Percentiles rank a stretch among this genome's conserved stretches.
These are phyloP conservation scores for Mycena pura DNA, from an alignment of 768 basidiomycete genomes.

Conservation along the genomic window DNA sequence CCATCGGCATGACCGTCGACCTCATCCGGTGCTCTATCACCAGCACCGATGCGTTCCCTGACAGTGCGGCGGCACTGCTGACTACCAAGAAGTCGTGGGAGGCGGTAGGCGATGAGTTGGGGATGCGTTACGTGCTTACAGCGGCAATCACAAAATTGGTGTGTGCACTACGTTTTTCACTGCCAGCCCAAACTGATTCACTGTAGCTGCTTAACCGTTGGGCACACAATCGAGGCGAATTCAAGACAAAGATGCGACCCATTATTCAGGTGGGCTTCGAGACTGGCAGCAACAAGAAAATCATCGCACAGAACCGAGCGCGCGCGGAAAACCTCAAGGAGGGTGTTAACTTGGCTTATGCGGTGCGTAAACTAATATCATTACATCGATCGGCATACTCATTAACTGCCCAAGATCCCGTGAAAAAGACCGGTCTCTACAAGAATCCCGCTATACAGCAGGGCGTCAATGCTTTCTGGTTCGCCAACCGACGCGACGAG, in stretches of 20 bases:
- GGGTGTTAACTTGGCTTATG: constrained; percentile 17
- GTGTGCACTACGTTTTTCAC: not conserved
- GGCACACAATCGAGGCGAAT: constrained; percentile 24
- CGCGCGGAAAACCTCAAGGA: constrained; percentile 21
- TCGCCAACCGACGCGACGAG: not conserved
- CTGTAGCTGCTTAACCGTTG: constrained; percentile 9
- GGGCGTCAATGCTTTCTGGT: constrained; percentile 8
- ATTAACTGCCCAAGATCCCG: not conserved
- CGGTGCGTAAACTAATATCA: constrained; percentile 1
- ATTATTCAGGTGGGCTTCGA: constrained; percentile 23
- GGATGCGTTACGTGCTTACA: not conserved
- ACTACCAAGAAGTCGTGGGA: not conserved
- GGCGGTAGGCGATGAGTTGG: not conserved
- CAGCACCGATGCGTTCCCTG: not conserved
- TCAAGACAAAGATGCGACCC: constrained; percentile 24
- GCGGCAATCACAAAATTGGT: constrained; percentile 9
- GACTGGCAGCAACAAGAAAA: constrained; percentile 16
- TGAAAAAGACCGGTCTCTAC: constrained; percentile 9
- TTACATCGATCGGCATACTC: not conserved
- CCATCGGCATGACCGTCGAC: not conserved
- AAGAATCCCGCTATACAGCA: constrained; percentile 16
- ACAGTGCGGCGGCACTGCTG: not conserved
- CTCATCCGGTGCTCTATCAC: not conserved
- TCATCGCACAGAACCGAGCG: constrained; percentile 14
- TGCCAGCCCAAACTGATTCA: not conserved